phyloP scores from a whole-genome alignment of 305 asterid genomes.

The Fraxinus sp. region DNA sequence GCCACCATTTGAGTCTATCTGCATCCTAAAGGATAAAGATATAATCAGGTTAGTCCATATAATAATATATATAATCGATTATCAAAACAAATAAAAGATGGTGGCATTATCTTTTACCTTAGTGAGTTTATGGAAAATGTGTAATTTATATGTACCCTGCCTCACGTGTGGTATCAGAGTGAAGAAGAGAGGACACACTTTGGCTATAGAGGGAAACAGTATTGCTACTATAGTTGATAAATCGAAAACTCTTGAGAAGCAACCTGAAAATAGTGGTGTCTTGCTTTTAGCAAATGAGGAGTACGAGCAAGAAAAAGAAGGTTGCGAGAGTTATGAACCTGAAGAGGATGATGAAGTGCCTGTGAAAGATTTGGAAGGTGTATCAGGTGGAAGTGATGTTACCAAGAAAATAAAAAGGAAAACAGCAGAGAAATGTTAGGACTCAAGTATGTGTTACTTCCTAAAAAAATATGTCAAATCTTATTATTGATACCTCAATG shows the following conservation, averaged over 20 bases:
- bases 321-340: constrained; percentile 52
- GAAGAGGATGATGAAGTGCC: constrained; percentile 35
- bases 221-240: constrained; percentile 33
- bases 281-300: constrained; percentile 70
- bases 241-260: constrained; percentile 46
- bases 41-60: constrained; percentile 57
- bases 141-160: constrained; percentile 12
- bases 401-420: constrained; percentile 60
- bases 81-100: not conserved
- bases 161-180: constrained; percentile 45
- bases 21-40: constrained; percentile 63
- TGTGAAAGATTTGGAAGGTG: constrained; percentile 33
- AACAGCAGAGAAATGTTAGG: constrained; percentile 47
- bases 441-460: constrained; percentile 43
- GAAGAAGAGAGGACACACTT: constrained; percentile 44
- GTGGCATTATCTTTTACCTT: not conserved
- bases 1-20: constrained; percentile 71
- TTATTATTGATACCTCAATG: not conserved
- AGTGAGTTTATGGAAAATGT: constrained; percentile 18
- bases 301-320: constrained; percentile 61
- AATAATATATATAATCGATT: not conserved
- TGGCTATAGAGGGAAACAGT: constrained; percentile 44
- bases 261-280: constrained; percentile 37
- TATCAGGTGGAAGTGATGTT: constrained; percentile 36
- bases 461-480: not conserved